Percentiles rank a stretch among this genome's conserved stretches.
Conservation (phyloP, 106 monocot genomes). For the Dendrobium huoshanense region DNA sequence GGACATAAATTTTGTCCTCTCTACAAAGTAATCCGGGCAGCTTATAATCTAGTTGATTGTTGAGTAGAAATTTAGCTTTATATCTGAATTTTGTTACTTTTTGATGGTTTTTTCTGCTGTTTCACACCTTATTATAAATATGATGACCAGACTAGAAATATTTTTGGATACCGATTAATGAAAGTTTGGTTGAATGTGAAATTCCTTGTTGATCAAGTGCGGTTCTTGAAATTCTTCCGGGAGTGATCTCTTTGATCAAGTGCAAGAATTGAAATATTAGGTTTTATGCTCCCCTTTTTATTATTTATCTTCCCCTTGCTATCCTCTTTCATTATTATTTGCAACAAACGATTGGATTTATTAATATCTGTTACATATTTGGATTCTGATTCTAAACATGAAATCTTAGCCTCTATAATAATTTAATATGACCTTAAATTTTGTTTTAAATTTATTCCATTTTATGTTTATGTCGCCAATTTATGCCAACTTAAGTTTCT, state of each 20-base stretch:
- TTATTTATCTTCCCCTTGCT: not conserved
- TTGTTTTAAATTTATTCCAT: constrained; percentile 2
- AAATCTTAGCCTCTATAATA: not conserved
- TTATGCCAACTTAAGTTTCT: not conserved
- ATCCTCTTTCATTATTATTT: not conserved
- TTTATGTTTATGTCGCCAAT: not conserved
- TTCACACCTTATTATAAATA: not conserved
- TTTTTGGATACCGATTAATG: not conserved
- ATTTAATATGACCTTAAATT: not conserved
- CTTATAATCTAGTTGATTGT: not conserved
- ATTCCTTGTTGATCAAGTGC: not conserved
- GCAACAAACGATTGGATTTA: not conserved
- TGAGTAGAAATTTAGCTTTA: too few species aligned
- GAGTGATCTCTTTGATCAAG: not conserved
- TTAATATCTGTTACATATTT: not conserved
- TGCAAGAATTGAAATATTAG: not conserved
- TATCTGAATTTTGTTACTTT: not conserved
- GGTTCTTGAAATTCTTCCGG: not conserved
- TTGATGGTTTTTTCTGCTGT: not conserved
- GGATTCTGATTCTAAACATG: not conserved
- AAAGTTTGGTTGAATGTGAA: not conserved
- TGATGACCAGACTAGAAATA: not conserved
- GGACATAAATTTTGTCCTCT: not conserved
- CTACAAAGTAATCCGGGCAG: not conserved
- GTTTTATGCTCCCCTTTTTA: not conserved